Conservation (phyloP, 495 filamentous ascomycete genomes). For the Filosporella fistucella region DNA sequence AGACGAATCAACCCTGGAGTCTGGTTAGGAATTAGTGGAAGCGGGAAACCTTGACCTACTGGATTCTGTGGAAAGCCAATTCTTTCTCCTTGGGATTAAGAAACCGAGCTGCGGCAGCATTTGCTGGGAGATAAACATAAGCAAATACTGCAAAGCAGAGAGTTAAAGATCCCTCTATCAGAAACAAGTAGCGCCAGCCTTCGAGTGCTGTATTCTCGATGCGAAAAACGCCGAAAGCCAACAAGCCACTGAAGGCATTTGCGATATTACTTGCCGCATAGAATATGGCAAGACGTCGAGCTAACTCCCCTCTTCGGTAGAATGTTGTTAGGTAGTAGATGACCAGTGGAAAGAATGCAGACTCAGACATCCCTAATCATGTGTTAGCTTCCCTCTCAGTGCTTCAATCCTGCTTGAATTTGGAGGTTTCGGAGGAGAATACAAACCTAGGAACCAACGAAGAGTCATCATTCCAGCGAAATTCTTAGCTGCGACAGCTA, state of each 20-base stretch:
- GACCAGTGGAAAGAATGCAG: slow-evolving; percentile 70
- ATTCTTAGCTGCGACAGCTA: slow-evolving; percentile 41
- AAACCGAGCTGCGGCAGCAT: slow-evolving; percentile 59
- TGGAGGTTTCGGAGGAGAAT: background rate
- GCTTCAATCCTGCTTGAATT: background rate
- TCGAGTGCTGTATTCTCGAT: slow-evolving; percentile 44
- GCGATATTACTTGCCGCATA: slow-evolving; percentile 75
- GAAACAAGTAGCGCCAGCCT: slow-evolving; percentile 72
- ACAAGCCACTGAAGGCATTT: slow-evolving; percentile 67
- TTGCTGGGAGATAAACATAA: slow-evolving; percentile 66
- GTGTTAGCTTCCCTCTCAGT: too few species aligned
- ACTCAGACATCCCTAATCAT: slow-evolving; percentile 67
- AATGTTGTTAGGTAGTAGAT: slow-evolving; percentile 56
- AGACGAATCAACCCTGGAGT: slow-evolving; percentile 67
- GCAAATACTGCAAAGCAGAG: slow-evolving; percentile 61
- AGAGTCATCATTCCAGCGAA: slow-evolving; percentile 65
- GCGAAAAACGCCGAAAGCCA: slow-evolving; percentile 74
- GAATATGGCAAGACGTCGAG: slow-evolving; percentile 71
- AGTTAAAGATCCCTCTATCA: slow-evolving; percentile 66
- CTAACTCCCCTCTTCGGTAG: slow-evolving; percentile 75
- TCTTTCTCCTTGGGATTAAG: slow-evolving; percentile 59
- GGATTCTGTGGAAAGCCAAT: slow-evolving; percentile 69
- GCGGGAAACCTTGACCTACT: too few species aligned
- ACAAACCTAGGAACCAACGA: slow-evolving; percentile 27
- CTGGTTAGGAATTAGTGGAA: too few species aligned